phyloP scores from a whole-genome alignment of 805 yeast species.

The Ogataea pilisensis region DNA sequence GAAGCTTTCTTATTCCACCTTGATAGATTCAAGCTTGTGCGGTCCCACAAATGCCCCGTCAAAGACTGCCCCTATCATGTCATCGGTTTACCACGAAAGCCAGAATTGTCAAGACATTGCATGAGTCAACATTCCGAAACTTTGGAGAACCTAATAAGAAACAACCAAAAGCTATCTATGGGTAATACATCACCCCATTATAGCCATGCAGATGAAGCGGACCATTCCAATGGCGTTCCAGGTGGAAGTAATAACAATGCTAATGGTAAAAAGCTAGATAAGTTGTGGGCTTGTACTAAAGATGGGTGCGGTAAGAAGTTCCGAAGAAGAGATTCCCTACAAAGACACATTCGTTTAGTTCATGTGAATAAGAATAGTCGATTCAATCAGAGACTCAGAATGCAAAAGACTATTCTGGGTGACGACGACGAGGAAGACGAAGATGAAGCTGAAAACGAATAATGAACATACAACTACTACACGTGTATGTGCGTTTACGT shows the following conservation, averaged over 20 bases:
- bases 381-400: conserved; percentile 32
- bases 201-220: neutral
- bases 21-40: conserved; percentile 35
- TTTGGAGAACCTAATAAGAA: conserved; percentile 9
- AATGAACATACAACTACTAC: too few species aligned
- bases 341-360: conserved; percentile 49
- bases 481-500: too few species aligned
- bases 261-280: neutral
- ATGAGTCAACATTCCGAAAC: conserved; percentile 39
- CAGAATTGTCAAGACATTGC: conserved; percentile 48
- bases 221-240: neutral
- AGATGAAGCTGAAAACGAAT: neutral
- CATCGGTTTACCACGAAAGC: conserved; percentile 44
- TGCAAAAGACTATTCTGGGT: conserved; percentile 20
- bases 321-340: conserved; percentile 49
- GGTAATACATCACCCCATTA: neutral
- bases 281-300: conserved; percentile 15
- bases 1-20: conserved; percentile 33
- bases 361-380: conserved; percentile 42
- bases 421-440: conserved; percentile 7
- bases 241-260: too few species aligned
- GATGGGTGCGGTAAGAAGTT: conserved; percentile 43
- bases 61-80: conserved; percentile 45
- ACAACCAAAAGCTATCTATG: conserved; percentile 4
- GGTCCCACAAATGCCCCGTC: conserved; percentile 44